Evolutionary conservation across 208 protist genomes (phyloP), one percentile per base, ranked within the genome.

Genomic region (Acanthamoeba lenticulata): DNA sequence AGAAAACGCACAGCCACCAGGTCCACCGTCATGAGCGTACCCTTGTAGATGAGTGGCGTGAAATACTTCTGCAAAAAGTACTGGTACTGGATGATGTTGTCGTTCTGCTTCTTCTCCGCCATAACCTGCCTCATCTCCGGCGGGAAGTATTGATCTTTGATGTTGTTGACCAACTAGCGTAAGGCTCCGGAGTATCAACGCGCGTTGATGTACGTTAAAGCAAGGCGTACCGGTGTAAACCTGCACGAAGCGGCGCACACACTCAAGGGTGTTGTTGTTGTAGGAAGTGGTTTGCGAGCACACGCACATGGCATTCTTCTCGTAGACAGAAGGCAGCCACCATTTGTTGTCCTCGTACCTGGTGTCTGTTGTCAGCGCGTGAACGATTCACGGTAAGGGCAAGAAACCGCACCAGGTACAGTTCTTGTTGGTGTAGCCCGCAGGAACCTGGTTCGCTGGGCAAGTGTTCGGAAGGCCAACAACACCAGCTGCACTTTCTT

Each of bases 171-270:
- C 36, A 21, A 32, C 9, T 17, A 44, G 27, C 34, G 69, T 38
- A 11, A 9, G 69, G 21, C n/a, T 47, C 34, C 6, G 29, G 24
- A 38, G 6, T 38, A 11, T 27, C 34, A 13, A 1, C 15, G 19
- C 36, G 11, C 1, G 11, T 11, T 17, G 36, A 77, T 32, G 21
- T 19, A 36, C 17, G 24, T 19, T 29, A 32, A 7, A 6, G 42
- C 36, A 44, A 81, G 27, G 67, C 72, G 44, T 83, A 83, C 72
- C 72, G 72, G 72, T 83, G 72, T 83, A 47, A 27, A 52, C 72
- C 44, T 47, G 72, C 40, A 83, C 72, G n/a, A 83, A 83, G 40
- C 72, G 72, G 29, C 72, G 29, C 11, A 83, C 72, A 34, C 72
- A 83, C 1, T 42, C 38, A 13, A 83, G 44, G 29, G 72, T 52